Conservation (phyloP, 495 filamentous ascomycete species). For the Xylaria cubensis region DNA sequence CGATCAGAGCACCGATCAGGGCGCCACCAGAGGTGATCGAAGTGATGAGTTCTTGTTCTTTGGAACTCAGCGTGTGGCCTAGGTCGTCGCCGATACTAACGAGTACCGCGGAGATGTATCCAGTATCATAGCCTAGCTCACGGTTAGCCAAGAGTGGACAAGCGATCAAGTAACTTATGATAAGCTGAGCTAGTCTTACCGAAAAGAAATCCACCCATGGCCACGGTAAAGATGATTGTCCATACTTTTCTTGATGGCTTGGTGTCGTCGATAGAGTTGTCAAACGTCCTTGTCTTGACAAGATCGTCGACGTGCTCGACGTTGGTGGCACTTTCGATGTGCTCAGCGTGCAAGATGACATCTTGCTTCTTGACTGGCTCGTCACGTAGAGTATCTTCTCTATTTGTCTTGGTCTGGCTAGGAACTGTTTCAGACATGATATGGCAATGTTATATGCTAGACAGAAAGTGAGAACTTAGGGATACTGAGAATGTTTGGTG, state of each 20-base stretch:
- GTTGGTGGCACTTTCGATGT: not conserved
- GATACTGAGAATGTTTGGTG: not conserved
- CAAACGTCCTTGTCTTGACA: conserved; percentile 11
- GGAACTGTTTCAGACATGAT: not conserved
- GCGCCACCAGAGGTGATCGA: conserved; percentile 55
- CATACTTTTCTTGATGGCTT: conserved; percentile 42
- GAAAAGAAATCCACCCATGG: conserved; percentile 49
- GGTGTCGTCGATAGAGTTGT: conserved; percentile 42
- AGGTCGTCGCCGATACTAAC: conserved; percentile 49
- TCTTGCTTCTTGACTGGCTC: not conserved
- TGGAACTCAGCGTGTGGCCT: conserved; percentile 38
- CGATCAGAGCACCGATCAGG: conserved; percentile 56
- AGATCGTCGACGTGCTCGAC: not conserved
- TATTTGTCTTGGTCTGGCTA: not conserved
- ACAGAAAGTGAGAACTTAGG: not conserved
- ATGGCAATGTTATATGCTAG: not conserved
- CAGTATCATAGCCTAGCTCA: conserved; percentile 51
- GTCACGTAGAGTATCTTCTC: not conserved
- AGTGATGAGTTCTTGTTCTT: conserved; percentile 56
- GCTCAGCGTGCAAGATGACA: not conserved
- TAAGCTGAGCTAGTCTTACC: conserved; percentile 20
- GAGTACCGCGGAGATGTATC: conserved; percentile 56
- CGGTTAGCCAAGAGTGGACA: not conserved
- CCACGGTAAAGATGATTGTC: conserved; percentile 51
- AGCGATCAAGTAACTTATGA: conserved; percentile 2